Evolutionary conservation across 805 yeast species (phyloP), one percentile per base, ranked within the genome.

Genomic region (Saccharomyces paradoxus): DNA sequence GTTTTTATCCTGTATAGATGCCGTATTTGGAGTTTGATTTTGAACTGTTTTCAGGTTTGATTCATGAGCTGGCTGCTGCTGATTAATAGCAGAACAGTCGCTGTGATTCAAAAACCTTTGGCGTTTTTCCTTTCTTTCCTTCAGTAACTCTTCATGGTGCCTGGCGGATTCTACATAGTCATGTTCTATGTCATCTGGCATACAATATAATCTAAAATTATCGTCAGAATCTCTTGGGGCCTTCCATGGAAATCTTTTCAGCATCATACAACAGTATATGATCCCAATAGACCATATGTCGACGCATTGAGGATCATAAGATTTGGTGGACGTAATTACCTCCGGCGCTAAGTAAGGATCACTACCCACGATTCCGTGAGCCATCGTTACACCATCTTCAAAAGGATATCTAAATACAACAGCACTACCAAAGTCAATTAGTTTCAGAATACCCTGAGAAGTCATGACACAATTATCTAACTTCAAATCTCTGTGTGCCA

Each of bases 261-360:
- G 74, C 60, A 89, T 85, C 92, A 87, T 87, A 71, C 95, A 87
- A 70, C 96, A 87, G 65, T 84, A 87, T 28, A 87, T 87, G 37
- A 87, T 87, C 22, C 89, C 95, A 49, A 86, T 75, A 5, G 94
- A 86, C 96, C 96, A 87, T 31, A 87, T 78, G 71, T 87, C 96
- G 29, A 86, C 90, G 41, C 81, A 81, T 66, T 83, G 83, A 10
- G 95, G 91, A 67, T 87, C 89, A 66, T 86, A 87, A 30, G 78
- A 77, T 48, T 66, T 67, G 2, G 71, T 65, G 2, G 78, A 73
- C 2, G 75, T 66, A 52, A 85, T 73, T 17, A 86, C 91, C 70
- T 87, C 96, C 0, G 96, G 95, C 0, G 94, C 94, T 61, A 87
- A 76, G 67, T 87, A 87, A 10, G 96, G 96, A 70, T 87, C 96